These are phyloP conservation scores for Eleusine indica DNA, from an alignment of 176 grass and related monocot species.

Conservation along the genomic window DNA sequence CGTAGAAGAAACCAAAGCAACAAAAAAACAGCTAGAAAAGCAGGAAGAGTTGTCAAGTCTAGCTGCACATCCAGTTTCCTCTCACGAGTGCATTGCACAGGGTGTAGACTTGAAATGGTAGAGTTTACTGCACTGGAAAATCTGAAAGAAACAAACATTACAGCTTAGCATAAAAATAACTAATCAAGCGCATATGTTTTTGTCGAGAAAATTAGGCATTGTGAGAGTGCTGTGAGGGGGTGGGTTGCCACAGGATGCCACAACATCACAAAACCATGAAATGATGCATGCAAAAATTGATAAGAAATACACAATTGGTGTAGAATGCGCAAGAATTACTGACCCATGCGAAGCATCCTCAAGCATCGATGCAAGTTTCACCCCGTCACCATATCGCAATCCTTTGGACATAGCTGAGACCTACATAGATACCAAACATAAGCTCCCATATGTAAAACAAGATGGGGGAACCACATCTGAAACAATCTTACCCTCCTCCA, in stretches of 20 bases:
- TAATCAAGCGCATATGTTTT: background rate
- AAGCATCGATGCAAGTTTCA: constrained; percentile 77
- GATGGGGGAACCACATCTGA: constrained; percentile 4
- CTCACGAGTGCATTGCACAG: constrained; percentile 75
- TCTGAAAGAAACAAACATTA: constrained; percentile 47
- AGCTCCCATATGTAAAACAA: constrained; percentile 9
- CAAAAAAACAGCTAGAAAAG: constrained; percentile 75
- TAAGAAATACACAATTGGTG: background rate
- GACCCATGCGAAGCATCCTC: constrained; percentile 91
- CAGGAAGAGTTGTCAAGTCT: constrained; percentile 84
- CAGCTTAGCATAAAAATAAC: background rate
- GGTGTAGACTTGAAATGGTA: constrained; percentile 74
- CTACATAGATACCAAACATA: constrained; percentile 48
- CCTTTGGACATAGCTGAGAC: constrained; percentile 72
- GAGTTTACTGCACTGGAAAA: constrained; percentile 81
- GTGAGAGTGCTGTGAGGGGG: no score
- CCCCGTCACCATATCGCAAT: constrained; percentile 71
- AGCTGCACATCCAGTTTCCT: constrained; percentile 81
- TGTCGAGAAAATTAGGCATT: no score
- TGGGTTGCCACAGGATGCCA: no score
- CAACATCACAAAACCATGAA: background rate
- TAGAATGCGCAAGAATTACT: constrained; percentile 38
- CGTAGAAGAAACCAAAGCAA: constrained; percentile 91
- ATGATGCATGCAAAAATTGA: background rate
- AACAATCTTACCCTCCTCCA: constrained; percentile 85